These are phyloP conservation scores for Rutstroemia sp. DNA, from an alignment of 2,329 filamentous ascomycete genomes.

Conservation along the genomic window DNA sequence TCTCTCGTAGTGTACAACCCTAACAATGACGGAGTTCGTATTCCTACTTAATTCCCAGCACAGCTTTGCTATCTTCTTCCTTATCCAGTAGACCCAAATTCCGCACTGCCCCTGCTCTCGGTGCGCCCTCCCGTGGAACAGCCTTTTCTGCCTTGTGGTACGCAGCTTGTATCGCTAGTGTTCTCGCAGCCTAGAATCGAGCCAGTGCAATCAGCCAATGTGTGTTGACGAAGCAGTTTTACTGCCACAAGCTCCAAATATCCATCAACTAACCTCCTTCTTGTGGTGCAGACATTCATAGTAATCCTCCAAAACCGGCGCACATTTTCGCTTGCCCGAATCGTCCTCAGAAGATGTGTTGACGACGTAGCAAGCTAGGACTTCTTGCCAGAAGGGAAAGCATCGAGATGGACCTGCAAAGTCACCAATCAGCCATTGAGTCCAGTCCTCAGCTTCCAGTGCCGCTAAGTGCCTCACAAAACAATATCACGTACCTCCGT, in stretches of 20 bases:
- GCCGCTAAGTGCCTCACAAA: neutral
- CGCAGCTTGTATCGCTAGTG: constrained; percentile 70
- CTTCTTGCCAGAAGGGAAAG: constrained; percentile 99
- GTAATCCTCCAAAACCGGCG: constrained; percentile 84
- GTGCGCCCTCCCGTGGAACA: constrained; percentile 70
- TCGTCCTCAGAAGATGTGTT: constrained; percentile 76
- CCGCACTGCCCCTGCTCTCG: constrained; percentile 79
- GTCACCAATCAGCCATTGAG: constrained; percentile 21
- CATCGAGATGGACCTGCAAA: constrained; percentile 52
- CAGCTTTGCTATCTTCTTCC: constrained; percentile 68
- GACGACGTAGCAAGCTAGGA: constrained; percentile 95
- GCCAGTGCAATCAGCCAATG: neutral
- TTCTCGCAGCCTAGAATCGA: constrained; percentile 56
- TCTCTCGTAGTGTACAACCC: constrained; percentile 26
- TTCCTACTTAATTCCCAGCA: constrained; percentile 31
- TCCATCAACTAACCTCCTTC: constrained; percentile 70
- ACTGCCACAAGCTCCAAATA: neutral
- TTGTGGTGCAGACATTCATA: constrained; percentile 98
- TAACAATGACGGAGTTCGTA: neutral
- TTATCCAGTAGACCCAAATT: constrained; percentile 78
- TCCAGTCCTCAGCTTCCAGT: neutral
- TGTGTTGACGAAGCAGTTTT: neutral
- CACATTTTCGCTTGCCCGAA: constrained; percentile 81
- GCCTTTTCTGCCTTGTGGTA: constrained; percentile 74
- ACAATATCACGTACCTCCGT: constrained; percentile 58